phyloP scores from a whole-genome alignment of 768 basidiomycete genomes.

The Scleroderma bovista region DNA sequence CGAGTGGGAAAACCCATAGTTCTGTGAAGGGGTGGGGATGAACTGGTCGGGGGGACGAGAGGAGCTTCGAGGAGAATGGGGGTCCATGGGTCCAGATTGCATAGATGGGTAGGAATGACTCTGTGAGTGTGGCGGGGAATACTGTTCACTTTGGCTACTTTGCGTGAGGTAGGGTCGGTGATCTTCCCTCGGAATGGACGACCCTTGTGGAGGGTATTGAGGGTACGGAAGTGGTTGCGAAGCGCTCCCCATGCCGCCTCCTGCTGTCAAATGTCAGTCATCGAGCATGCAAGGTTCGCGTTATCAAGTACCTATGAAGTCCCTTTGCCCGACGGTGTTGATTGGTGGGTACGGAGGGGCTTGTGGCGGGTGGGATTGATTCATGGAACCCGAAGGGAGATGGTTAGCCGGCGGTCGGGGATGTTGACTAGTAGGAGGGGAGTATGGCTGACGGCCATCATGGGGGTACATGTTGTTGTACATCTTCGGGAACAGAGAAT shows the following conservation, averaged over 20 bases:
- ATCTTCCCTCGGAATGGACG: conserved; percentile 13
- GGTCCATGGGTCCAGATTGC: conserved; percentile 8
- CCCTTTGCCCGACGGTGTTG: conserved; percentile 14
- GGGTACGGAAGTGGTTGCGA: conserved; percentile 16
- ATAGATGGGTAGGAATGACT: conserved; percentile 8
- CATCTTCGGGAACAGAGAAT: conserved; percentile 13
- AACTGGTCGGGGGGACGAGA: conserved; percentile 29
- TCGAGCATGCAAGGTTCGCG: background rate
- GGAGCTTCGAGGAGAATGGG: conserved; percentile 13
- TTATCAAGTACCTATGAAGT: conserved; percentile 17
- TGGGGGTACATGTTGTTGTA: conserved; percentile 21
- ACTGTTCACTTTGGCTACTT: conserved; percentile 15
- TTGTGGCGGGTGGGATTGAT: conserved; percentile 22
- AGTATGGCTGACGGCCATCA: conserved; percentile 12
- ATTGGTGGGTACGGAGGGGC: conserved; percentile 22
- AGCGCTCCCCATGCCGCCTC: conserved; percentile 10
- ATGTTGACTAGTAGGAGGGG: conserved; percentile 8
- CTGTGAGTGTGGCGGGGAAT: conserved; percentile 16
- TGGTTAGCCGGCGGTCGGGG: conserved; percentile 11
- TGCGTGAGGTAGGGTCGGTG: conserved; percentile 23
- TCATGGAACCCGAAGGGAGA: conserved; percentile 17
- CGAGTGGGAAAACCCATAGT: conserved; percentile 28
- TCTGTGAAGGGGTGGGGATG: conserved; percentile 46
- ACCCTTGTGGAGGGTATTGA: conserved; percentile 12
- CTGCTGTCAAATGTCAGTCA: conserved; percentile 16